Percentiles rank a stretch among this genome's conserved stretches.
These are phyloP conservation scores for Penicillium sumatraense DNA, from an alignment of 2,329 filamentous ascomycete genomes.

Conservation along the genomic window DNA sequence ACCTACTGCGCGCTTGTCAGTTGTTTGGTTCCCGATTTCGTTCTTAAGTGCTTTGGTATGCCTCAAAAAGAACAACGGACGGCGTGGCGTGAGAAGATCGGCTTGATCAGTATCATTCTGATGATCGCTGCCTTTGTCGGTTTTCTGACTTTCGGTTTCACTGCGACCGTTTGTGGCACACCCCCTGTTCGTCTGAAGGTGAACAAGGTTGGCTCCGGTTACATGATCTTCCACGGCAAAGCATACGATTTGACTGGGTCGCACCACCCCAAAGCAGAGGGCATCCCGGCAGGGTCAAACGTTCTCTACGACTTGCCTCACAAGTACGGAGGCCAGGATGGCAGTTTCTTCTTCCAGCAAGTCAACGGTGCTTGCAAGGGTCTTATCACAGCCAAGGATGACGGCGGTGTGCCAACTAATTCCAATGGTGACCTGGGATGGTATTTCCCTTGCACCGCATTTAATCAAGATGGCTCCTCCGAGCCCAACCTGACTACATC, in stretches of 20 bases:
- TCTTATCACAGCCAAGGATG: slow-evolving; percentile 71
- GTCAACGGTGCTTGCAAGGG: slow-evolving; percentile 97
- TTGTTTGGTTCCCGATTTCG: slow-evolving; percentile 88
- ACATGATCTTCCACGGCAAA: slow-evolving; percentile 94
- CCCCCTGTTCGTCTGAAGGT: slow-evolving; percentile 74
- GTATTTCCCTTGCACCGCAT: slow-evolving; percentile 93
- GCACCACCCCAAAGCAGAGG: slow-evolving; percentile 76
- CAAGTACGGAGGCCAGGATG: slow-evolving; percentile 85
- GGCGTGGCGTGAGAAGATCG: slow-evolving; percentile 98
- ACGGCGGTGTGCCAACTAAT: slow-evolving; percentile 76
- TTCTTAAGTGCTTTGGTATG: slow-evolving; percentile 85
- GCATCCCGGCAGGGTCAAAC: slow-evolving; percentile 75
- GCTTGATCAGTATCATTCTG: slow-evolving; percentile 90
- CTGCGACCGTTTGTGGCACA: slow-evolving; percentile 77
- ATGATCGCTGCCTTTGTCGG: slow-evolving; percentile 87
- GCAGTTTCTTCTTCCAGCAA: slow-evolving; percentile 96
- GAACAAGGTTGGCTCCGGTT: slow-evolving; percentile 79
- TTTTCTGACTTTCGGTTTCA: slow-evolving; percentile 97
- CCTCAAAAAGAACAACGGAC: slow-evolving; percentile 82
- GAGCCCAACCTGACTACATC: slow-evolving; percentile 73
- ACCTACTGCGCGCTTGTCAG: slow-evolving; percentile 93
- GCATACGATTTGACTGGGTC: slow-evolving; percentile 84
- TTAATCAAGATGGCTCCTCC: slow-evolving; percentile 90
- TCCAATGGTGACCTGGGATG: slow-evolving; percentile 76
- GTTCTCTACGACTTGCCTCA: slow-evolving; percentile 84